Evolutionary conservation across 2,329 filamentous ascomycete genomes (phyloP).

Genomic region (Arthrobotrys conoides): DNA sequence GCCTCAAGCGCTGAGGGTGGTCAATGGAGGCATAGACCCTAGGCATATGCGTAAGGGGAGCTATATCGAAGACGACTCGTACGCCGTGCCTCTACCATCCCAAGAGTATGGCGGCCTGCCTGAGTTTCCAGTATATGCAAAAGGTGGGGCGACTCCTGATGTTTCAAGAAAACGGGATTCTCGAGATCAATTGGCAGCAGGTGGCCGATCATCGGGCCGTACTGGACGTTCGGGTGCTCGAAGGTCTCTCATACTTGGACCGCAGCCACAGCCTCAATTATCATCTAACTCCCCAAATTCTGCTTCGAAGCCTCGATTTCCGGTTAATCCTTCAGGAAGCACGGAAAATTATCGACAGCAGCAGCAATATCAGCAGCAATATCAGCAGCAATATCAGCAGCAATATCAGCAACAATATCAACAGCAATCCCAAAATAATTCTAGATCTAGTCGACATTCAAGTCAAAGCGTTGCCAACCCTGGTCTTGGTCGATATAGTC

Average conservation of each 20-base stretch:
- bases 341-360: constrained; percentile 53
- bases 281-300: constrained; percentile 14
- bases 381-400: constrained; percentile 36
- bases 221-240: constrained; percentile 45
- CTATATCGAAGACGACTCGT: constrained; percentile 55
- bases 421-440: constrained; percentile 31
- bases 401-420: constrained; percentile 38
- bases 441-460: constrained; percentile 34
- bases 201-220: constrained; percentile 39
- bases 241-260: constrained; percentile 52
- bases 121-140: constrained; percentile 42
- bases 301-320: constrained; percentile 47
- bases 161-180: constrained; percentile 56
- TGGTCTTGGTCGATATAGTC: constrained; percentile 57
- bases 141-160: constrained; percentile 52
- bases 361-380: too few species aligned
- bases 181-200: constrained; percentile 21
- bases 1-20: constrained; percentile 38
- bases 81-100: constrained; percentile 44
- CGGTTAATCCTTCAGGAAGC: constrained; percentile 45
- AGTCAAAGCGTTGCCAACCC: constrained; percentile 42
- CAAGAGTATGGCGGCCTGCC: constrained; percentile 47
- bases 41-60: constrained; percentile 58
- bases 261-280: constrained; percentile 55
- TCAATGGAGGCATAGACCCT: constrained; percentile 56